These are phyloP conservation scores for Colletotrichum acutatum DNA, from an alignment of 2,329 filamentous ascomycete genomes.

Conservation along the genomic window DNA sequence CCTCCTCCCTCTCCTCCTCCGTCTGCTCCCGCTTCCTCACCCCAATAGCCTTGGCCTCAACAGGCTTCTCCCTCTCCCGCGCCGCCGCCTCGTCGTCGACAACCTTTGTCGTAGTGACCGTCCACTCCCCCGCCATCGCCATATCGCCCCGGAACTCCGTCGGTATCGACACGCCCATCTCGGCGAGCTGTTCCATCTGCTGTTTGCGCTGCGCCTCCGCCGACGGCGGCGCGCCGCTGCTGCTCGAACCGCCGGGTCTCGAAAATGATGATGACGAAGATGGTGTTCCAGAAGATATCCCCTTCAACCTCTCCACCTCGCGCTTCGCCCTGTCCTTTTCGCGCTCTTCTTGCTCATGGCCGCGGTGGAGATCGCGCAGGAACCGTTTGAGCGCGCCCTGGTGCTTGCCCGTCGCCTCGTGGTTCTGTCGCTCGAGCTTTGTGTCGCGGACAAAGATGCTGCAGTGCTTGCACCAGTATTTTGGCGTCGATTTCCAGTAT, in stretches of 20 bases:
- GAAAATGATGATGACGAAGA: slow-evolving; percentile 44
- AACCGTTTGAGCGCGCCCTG: slow-evolving; percentile 89
- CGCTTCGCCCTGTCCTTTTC: slow-evolving; percentile 85
- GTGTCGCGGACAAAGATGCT: slow-evolving; percentile 91
- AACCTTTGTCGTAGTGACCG: slow-evolving; percentile 73
- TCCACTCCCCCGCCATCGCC: slow-evolving; percentile 92
- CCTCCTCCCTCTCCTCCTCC: slow-evolving; percentile 70
- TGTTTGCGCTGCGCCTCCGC: slow-evolving; percentile 77
- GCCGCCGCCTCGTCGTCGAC: slow-evolving; percentile 52
- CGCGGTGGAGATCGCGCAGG: slow-evolving; percentile 87
- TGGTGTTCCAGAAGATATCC: slow-evolving; percentile 67
- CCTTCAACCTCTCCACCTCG: slow-evolving; percentile 88
- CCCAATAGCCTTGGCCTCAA: slow-evolving; percentile 63
- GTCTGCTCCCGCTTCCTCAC: slow-evolving; percentile 72
- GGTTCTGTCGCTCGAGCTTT: slow-evolving; percentile 86
- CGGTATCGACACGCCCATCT: slow-evolving; percentile 87
- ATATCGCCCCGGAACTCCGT: slow-evolving; percentile 81
- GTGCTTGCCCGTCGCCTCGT: slow-evolving; percentile 87
- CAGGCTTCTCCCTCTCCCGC: slow-evolving; percentile 48
- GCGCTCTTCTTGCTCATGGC: slow-evolving; percentile 81
- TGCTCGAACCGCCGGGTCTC: slow-evolving; percentile 36
- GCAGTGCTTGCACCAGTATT: slow-evolving; percentile 99
- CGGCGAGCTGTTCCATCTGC: slow-evolving; percentile 88
- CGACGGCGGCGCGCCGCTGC: slow-evolving; percentile 39
- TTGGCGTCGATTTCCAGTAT: slow-evolving; percentile 98